Percentiles rank a stretch among this genome's conserved stretches.
phyloP scores from a whole-genome alignment of 139 green algal species.

The Chlorella sorokiniana region DNA sequence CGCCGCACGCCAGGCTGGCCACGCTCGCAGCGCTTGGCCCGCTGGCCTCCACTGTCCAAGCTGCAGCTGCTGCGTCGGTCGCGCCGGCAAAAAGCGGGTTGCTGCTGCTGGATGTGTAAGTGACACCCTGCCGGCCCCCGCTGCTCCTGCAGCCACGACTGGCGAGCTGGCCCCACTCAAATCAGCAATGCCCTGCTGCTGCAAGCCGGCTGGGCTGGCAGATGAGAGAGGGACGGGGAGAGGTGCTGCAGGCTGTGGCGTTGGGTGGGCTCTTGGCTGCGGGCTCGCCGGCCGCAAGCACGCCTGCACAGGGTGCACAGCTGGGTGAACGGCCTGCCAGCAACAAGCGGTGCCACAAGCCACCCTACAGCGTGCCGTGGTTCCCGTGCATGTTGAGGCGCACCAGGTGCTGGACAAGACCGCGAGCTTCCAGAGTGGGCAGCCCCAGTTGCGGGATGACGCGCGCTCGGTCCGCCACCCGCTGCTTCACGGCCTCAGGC shows the following conservation, averaged over 20 bases:
- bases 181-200: too few relatives aligned
- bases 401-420: slow-evolving; percentile 53
- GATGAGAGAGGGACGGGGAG: too few relatives aligned
- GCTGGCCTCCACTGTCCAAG: not conserved
- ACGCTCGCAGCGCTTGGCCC: not conserved
- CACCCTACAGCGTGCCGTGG: too few relatives aligned
- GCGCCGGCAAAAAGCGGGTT: not conserved
- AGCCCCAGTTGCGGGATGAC: slow-evolving; percentile 31
- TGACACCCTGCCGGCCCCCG: too few relatives aligned
- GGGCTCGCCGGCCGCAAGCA: not conserved
- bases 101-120: slow-evolving; percentile 3
- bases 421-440: slow-evolving; percentile 44
- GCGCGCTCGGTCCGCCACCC: slow-evolving; percentile 46
- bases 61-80: not conserved
- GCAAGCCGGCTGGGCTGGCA: too few relatives aligned
- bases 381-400: too few relatives aligned
- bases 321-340: too few relatives aligned
- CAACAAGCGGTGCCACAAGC: not conserved
- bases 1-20: not conserved
- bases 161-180: too few relatives aligned
- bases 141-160: too few relatives aligned
- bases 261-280: not conserved
- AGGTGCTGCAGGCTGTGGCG: not conserved
- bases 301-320: too few relatives aligned
- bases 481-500: slow-evolving; percentile 32